These are phyloP conservation scores for Cornus controversa DNA, from an alignment of 148 eudicot species.

Conservation along the genomic window DNA sequence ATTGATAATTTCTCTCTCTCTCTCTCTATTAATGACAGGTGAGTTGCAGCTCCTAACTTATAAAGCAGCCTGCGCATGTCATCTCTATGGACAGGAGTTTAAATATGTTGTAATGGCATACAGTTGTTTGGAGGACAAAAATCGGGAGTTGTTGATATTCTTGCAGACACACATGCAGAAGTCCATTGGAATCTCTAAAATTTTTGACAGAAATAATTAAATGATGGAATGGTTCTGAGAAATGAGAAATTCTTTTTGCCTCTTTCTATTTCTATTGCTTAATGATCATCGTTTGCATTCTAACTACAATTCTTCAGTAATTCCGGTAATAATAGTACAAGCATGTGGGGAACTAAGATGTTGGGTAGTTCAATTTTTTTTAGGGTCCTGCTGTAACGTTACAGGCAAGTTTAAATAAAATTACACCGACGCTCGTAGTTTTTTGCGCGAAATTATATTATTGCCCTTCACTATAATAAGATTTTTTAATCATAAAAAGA, in stretches of 20 bases:
- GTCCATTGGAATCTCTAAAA: constrained; percentile 46
- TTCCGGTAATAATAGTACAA: too few relatives aligned
- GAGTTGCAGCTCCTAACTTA: constrained; percentile 54
- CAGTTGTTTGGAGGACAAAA: constrained; percentile 28
- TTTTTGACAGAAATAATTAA: constrained; percentile 15
- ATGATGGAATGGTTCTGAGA: not conserved
- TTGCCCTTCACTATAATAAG: too few relatives aligned
- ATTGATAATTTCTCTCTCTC: not conserved
- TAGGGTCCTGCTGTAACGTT: too few relatives aligned
- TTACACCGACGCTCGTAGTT: too few relatives aligned
- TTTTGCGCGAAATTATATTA: too few relatives aligned
- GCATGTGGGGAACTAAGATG: too few relatives aligned
- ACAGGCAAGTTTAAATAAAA: too few relatives aligned
- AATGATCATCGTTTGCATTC: too few relatives aligned
- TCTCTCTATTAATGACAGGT: constrained; percentile 38
- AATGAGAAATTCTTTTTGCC: not conserved
- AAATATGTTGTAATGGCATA: constrained; percentile 54
- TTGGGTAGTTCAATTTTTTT: too few relatives aligned
- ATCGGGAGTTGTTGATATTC: constrained; percentile 27
- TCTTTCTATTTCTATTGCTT: too few relatives aligned
- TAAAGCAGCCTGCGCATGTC: constrained; percentile 83
- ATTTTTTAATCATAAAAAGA: too few relatives aligned
- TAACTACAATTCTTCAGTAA: too few relatives aligned
- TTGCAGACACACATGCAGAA: constrained; percentile 44
- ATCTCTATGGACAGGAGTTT: constrained; percentile 62